Base-by-base conservation (phyloP, 345 rosid species). In the Triadica sebifera region DNA sequence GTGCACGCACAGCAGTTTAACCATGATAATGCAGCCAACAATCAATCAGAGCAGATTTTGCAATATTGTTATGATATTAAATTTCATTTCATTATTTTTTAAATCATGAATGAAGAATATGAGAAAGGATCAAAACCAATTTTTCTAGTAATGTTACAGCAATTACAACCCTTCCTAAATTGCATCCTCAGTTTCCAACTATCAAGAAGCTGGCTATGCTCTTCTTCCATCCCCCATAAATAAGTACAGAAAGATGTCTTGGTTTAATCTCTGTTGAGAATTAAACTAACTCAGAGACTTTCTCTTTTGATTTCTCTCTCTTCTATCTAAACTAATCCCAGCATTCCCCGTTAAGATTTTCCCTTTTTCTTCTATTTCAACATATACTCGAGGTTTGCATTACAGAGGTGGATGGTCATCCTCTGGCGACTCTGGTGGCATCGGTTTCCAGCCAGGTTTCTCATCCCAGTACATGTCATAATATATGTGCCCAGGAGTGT, bases 391-490 rank as follows among this genome's bases (percentile, higher is more conserved):
- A 17, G 16, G 24, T 20, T 38, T 43, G 29, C 70, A 57, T 72
- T 62, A 80, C 77, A 69, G 65, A 17, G 79, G 95, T 56, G 94
- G 99, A 78, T 86, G 97, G 81, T 95, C 99, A 15, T 90, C 97
- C 51, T 78, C 85, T 1, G 88, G 70, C 20, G 89, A 85, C 78
- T 85, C 89, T 22, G 98, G 98, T 25, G 98, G 98, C 62, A 81
- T 65, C 3, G 99, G 91, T 80, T 93, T 93, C 98, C 99, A 95
- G 60, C 72, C 85, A 0, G 99, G 94, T 84, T 93, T 93, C 89
- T 93, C 93, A 17, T 95, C 99, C 99, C 99, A 95, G 73, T 88
- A 93, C 92, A 89, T 93, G 79, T 93, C 97, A 49, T 95, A 95
- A 69, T 93, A 93, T 65, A 95, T 86, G 75, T 95, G 99, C 59